These are phyloP conservation scores for Penicillium sclerotiorum DNA, from an alignment of 2,329 filamentous ascomycete species.

Conservation along the genomic window DNA sequence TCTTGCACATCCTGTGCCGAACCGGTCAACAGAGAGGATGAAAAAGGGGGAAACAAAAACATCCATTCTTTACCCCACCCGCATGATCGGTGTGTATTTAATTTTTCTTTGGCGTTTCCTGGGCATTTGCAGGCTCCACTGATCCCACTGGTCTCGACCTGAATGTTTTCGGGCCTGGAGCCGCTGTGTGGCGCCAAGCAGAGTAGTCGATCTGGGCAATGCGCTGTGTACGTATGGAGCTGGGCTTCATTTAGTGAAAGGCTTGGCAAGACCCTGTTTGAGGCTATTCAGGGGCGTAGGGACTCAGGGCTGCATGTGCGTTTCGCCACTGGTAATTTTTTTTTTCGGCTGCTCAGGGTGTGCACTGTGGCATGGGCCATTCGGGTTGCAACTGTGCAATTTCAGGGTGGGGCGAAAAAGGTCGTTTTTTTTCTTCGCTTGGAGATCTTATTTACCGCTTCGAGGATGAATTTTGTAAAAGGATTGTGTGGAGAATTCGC, in stretches of 20 bases:
- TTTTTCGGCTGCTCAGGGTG: too few relatives aligned
- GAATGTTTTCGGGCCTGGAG: background rate
- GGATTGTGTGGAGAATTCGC: background rate
- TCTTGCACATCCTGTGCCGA: too few relatives aligned
- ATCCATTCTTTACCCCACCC: background rate
- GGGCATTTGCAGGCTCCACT: background rate
- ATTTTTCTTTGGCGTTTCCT: background rate
- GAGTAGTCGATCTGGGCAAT: conserved; percentile 20
- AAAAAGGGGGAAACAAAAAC: background rate
- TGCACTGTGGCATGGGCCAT: too few relatives aligned
- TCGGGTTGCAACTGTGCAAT: background rate
- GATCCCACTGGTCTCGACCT: conserved; percentile 19
- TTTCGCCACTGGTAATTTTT: background rate
- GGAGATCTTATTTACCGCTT: background rate
- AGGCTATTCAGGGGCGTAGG: conserved; percentile 26
- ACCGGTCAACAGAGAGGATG: background rate
- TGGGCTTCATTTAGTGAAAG: conserved; percentile 7
- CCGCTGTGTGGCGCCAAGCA: conserved; percentile 16
- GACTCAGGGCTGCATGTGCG: too few relatives aligned
- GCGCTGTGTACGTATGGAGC: background rate
- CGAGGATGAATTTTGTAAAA: too few relatives aligned
- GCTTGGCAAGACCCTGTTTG: conserved; percentile 21
- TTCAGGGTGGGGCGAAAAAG: background rate
- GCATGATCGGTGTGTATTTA: background rate
- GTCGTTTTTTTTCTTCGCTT: background rate